A percentile compares a stretch with the other conserved stretches of the same genome.
These are phyloP conservation scores for Fragaria vesca DNA, from an alignment of 306 rosid genomes.

Conservation along the genomic window DNA sequence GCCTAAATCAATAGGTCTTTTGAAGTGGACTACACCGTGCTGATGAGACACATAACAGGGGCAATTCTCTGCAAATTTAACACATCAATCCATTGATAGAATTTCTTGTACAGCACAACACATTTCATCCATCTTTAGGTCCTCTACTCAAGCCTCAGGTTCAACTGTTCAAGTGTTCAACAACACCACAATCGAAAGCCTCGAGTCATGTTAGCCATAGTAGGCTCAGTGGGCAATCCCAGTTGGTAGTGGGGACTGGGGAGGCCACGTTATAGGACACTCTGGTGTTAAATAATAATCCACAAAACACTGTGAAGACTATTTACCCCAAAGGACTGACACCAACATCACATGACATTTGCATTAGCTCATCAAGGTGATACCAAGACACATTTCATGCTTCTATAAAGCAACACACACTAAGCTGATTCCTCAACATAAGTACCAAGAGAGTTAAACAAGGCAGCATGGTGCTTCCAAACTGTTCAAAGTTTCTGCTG, in stretches of 20 bases:
- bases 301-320: not conserved
- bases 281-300: not conserved
- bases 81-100: not conserved
- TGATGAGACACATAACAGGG: not conserved
- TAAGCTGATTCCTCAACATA: not conserved
- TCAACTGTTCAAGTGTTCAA: not conserved
- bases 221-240: not conserved
- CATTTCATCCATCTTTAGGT: not conserved
- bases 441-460: not conserved
- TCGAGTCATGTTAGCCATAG: not conserved
- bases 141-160: not conserved
- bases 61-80: not conserved
- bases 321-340: not conserved
- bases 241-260: not conserved
- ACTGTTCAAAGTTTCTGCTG: constrained; percentile 17
- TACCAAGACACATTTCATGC: not conserved
- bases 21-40: not conserved
- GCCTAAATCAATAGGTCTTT: not conserved
- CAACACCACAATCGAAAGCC: not conserved
- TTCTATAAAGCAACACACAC: not conserved
- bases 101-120: not conserved
- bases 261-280: not conserved
- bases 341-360: not conserved
- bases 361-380: constrained; percentile 1
- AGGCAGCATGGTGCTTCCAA: constrained; percentile 34